A percentile compares a stretch with the other conserved stretches of the same genome.
phyloP scores from a whole-genome alignment of 2,329 filamentous ascomycete genomes.

The Macrophomina tecta region DNA sequence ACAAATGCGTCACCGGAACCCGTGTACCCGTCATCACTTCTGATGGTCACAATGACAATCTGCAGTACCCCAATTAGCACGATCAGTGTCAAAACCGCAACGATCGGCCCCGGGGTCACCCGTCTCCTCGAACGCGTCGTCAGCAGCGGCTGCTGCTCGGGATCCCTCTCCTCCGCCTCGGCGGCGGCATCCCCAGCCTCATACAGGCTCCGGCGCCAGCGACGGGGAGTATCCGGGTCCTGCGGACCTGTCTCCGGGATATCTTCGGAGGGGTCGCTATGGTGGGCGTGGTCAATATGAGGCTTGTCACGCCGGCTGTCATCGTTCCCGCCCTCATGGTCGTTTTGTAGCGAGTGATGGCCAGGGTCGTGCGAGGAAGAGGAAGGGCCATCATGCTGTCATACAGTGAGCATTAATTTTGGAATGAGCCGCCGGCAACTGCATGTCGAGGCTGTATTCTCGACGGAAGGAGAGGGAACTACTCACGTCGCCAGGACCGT shows the following conservation, averaged over 20 bases:
- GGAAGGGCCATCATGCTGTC: neutral
- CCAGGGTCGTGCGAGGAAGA: no score
- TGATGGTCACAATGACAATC: neutral
- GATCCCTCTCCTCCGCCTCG: neutral
- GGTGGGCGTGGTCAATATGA: neutral
- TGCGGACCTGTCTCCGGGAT: neutral
- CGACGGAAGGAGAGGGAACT: neutral
- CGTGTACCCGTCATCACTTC: conserved; percentile 5
- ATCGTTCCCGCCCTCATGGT: neutral
- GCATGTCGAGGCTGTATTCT: no score
- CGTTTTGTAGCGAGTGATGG: no score
- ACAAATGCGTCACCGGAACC: neutral
- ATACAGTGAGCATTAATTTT: no score
- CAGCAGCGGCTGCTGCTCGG: conserved; percentile 11
- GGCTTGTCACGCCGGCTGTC: neutral
- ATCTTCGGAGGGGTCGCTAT: neutral
- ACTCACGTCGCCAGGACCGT: conserved; percentile 7
- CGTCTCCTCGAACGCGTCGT: neutral
- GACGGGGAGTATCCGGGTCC: neutral
- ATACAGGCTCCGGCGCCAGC: neutral
- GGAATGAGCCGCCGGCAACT: no score
- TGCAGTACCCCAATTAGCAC: neutral
- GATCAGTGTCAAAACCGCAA: neutral
- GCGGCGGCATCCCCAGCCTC: neutral
- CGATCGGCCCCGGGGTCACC: neutral